Evolutionary conservation across 768 basidiomycete species (phyloP), one percentile per base, ranked within the genome.

Genomic region (Clitopilus passeckerianus): DNA sequence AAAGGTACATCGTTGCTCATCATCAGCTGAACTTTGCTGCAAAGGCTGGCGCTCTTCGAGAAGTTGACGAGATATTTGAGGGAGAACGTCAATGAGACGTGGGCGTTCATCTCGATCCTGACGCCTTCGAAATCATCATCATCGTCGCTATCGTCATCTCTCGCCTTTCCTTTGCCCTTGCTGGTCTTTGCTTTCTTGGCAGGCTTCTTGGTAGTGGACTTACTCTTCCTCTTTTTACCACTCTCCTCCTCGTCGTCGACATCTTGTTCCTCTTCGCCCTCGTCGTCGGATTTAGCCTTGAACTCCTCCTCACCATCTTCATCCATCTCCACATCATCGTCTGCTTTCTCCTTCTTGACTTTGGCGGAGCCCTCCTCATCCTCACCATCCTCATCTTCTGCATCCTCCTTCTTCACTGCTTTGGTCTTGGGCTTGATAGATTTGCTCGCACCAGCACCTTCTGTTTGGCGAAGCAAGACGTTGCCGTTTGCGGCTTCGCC

Each of bases 31-130:
- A 95, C 94, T 24, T 78, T 82, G 62, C 77, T 79, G 14, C 86
- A 82, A 37, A 99, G 76, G 30, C 86, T 80, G 1, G 90, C 77
- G 63, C 90, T 92, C 81, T 97, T 98, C 56, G 93, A 86, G 68
- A 99, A 98, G 77, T 97, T 98, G 72, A 91, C 88, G 27, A 98
- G 87, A 74, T 98, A 99, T 74, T 98, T 98, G 66, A 98, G 79
- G 33, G 92, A 94, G 79, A 98, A 98, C 1, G 95, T 98, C 54
- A 98, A 80, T 44, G 86, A 84, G 62, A 99, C 96, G 63, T 91
- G 86, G 70, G 90, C 87, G 68, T 93, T 92, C 83, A 97, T 90
- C 73, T 91, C 85, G 69, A 97, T 90, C 61, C 75, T 71, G 53
- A 96, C 88, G 52, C 80, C 84, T 12, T 75, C 74, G 0, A 69